A percentile compares a stretch with the other conserved stretches of the same genome.
Evolutionary conservation across 352 stramenopile species (phyloP).

Genomic region (Globisporangium cylindrosporum): DNA sequence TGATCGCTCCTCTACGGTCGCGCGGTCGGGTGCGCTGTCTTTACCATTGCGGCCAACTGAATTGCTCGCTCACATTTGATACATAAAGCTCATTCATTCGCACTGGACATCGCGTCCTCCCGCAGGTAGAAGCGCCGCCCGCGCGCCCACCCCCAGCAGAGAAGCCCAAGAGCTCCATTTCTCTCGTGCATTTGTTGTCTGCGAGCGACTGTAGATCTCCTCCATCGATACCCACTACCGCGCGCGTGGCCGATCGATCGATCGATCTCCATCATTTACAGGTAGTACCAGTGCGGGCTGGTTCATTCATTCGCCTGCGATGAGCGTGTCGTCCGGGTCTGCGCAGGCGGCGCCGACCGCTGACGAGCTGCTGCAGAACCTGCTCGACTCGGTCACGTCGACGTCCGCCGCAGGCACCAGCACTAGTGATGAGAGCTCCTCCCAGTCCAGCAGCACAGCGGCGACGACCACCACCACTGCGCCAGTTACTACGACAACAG

Average conservation of each 20-base stretch:
- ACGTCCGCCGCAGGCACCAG: constrained; percentile 1
- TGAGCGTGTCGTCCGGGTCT: constrained; percentile 18
- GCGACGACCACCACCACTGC: background rate
- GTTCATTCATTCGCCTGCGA: background rate
- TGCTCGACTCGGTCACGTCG: constrained; percentile 20
- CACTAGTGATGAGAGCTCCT: background rate
- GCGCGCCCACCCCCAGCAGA: background rate
- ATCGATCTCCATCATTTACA: too few relatives aligned
- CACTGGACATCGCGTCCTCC: constrained; percentile 1
- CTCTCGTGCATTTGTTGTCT: background rate
- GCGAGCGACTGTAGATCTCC: background rate
- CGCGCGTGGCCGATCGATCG: background rate
- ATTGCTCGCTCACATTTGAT: background rate
- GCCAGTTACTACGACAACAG: background rate
- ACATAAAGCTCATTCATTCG: background rate
- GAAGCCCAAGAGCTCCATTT: background rate
- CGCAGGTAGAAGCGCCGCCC: background rate
- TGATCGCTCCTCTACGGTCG: background rate
- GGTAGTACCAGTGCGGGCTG: background rate
- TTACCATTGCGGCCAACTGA: background rate
- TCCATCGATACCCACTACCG: background rate
- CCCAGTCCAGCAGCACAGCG: background rate
- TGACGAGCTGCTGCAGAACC: constrained; percentile 21
- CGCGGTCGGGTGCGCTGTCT: background rate
- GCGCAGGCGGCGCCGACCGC: constrained; percentile 5